Evolutionary conservation across 257 asterid genomes (phyloP), one percentile per base, ranked within the genome.

Genomic region (Nicotiana sylvestris): DNA sequence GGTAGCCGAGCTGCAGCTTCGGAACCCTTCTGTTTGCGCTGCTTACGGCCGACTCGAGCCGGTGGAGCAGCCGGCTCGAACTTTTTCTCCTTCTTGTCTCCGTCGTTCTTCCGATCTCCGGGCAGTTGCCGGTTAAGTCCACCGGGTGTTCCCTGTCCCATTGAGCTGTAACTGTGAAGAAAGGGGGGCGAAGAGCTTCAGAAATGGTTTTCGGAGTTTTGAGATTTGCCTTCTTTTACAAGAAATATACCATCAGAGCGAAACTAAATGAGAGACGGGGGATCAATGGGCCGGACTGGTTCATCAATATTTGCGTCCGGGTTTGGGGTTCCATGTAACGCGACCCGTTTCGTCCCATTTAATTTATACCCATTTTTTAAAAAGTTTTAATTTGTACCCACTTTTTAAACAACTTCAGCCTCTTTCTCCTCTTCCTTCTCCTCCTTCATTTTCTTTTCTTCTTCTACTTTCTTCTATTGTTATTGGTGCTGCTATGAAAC

Each of bases 91-190:
- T 93, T 93, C 83, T 94, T 93, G 81, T 93, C 97, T 35, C 93
- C 96, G 17, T 92, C 97, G 66, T 93, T 92, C 66, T 90, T 94
- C 9, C 96, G 91, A 74, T 94, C 98, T 9, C 97, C 95, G 2
- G 97, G 96, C 2, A 43, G 89, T 51, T 93, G 97, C 77, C 97
- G 90, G 84, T 93, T 91, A 21, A 94, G 86, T 39, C 98, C 95
- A 66, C 98, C 98, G 6, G 98, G 96, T n/a, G 97, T 86, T 8
- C 98, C 97, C 70, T 94, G 97, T 82, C 98, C 97, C 98, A 93
- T 94, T 55, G 60, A 78, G 78, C 9, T n/a, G 11, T 70, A 21
- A 21, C 12, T 21, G 35, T 39, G 33, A 16, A 70, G 53, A 21
- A 18, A 37, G 21, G 32, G 39, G 8, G 10, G 6, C 6, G 35